Conservation (phyloP, 2,329 filamentous ascomycete genomes). For the Neonectria faginata region DNA sequence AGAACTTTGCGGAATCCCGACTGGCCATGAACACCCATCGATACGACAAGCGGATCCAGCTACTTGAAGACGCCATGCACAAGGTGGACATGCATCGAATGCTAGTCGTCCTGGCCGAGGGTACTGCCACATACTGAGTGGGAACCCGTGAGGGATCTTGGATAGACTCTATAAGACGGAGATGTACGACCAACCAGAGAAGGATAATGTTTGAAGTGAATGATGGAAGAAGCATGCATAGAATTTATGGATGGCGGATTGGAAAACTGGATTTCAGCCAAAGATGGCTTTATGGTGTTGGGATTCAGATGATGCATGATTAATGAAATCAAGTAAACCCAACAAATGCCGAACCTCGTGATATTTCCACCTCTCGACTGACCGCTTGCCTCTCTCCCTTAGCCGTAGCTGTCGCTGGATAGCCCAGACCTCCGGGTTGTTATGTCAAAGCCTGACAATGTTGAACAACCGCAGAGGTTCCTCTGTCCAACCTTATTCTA, state of each 20-base stretch:
- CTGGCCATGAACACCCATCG: not conserved
- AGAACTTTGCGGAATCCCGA: not conserved
- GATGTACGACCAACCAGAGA: not conserved
- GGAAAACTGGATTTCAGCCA: not conserved
- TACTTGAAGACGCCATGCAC: constrained; percentile 23
- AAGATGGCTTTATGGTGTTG: not conserved
- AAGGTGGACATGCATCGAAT: constrained; percentile 26
- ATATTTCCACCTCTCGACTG: not conserved
- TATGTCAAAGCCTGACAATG: not conserved
- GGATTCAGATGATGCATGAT: not conserved
- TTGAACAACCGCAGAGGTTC: not conserved
- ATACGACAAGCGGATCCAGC: not conserved
- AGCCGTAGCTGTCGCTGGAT: too few species aligned
- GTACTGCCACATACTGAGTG: not conserved
- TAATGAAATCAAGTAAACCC: not conserved
- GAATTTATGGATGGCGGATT: not conserved
- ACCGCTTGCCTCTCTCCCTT: not conserved
- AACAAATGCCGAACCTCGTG: not conserved
- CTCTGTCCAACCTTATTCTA: not conserved
- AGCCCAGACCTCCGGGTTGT: not conserved
- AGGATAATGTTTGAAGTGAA: not conserved
- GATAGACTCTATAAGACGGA: not conserved
- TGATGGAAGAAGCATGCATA: not conserved
- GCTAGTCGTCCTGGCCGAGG: constrained; percentile 9
- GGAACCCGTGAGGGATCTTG: not conserved